A percentile compares a stretch with the other conserved stretches of the same genome.
These are phyloP conservation scores for Carex scoparia DNA, from an alignment of 176 grass and related monocot species.

Conservation along the genomic window DNA sequence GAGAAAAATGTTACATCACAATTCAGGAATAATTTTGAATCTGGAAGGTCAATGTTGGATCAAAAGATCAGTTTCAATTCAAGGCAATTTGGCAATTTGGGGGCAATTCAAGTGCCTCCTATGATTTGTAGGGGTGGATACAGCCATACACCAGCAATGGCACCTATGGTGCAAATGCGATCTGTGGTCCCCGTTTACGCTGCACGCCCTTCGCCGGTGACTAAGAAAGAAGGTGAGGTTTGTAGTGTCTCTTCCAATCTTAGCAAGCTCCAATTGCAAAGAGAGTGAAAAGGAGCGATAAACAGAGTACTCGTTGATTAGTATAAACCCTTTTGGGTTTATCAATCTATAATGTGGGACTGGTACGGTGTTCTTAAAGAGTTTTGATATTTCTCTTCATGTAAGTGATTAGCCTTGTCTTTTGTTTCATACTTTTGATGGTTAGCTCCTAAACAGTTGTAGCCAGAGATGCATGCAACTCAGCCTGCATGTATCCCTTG, in stretches of 20 bases:
- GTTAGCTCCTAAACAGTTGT: constrained; percentile 1
- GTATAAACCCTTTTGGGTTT: constrained; percentile 17
- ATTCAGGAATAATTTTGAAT: constrained; percentile 4
- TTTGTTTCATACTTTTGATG: constrained; percentile 15
- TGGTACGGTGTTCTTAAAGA: background rate
- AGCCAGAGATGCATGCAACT: constrained; percentile 10
- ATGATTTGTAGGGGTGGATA: constrained; percentile 26
- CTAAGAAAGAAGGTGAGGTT: constrained; percentile 26
- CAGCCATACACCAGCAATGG: background rate
- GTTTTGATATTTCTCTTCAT: constrained; percentile 12
- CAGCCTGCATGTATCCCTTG: background rate
- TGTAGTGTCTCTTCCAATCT: constrained; percentile 13
- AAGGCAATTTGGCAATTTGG: constrained; percentile 23
- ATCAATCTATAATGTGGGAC: background rate
- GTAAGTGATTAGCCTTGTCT: constrained; percentile 11
- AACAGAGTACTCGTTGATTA: background rate
- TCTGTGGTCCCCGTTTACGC: constrained; percentile 65
- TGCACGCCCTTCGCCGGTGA: constrained; percentile 28
- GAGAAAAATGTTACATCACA: background rate
- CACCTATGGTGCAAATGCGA: constrained; percentile 64
- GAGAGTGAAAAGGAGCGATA: background rate
- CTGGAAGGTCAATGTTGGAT: background rate
- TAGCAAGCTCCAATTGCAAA: constrained; percentile 18
- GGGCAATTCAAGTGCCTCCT: constrained; percentile 21
- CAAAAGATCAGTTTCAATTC: background rate